Percentiles rank a stretch among this genome's conserved stretches.
Conservation (phyloP, 257 asterid genomes). For the Solanum verrucosum region DNA sequence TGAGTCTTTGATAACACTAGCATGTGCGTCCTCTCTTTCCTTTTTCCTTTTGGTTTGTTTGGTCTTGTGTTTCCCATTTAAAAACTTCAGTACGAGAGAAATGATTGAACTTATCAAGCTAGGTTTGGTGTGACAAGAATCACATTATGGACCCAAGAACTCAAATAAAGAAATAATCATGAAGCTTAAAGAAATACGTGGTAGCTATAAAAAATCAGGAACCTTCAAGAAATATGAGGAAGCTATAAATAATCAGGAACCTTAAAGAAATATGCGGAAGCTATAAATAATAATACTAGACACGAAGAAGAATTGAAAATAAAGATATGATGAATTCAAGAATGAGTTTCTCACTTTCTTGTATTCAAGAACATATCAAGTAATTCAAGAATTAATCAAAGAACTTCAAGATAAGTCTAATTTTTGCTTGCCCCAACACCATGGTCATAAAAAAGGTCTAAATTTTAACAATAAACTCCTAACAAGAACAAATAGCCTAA, state of each 20-base stretch:
- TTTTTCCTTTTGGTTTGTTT: background rate
- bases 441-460: background rate
- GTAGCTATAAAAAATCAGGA: no score
- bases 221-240: background rate
- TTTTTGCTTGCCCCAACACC: background rate
- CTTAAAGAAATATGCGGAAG: background rate
- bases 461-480: background rate
- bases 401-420: background rate
- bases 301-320: background rate
- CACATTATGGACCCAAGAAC: background rate
- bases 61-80: background rate
- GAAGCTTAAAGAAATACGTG: background rate
- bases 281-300: background rate
- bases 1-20: background rate
- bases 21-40: background rate
- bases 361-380: background rate
- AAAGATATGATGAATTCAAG: background rate
- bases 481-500: background rate
- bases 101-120: background rate
- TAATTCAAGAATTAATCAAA: background rate
- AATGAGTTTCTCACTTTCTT: background rate
- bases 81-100: background rate
- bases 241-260: background rate
- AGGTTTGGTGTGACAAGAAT: background rate
- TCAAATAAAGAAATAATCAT: background rate